Conservation (phyloP, 2,329 filamentous ascomycete genomes). For the Colletotrichum tanaceti region DNA sequence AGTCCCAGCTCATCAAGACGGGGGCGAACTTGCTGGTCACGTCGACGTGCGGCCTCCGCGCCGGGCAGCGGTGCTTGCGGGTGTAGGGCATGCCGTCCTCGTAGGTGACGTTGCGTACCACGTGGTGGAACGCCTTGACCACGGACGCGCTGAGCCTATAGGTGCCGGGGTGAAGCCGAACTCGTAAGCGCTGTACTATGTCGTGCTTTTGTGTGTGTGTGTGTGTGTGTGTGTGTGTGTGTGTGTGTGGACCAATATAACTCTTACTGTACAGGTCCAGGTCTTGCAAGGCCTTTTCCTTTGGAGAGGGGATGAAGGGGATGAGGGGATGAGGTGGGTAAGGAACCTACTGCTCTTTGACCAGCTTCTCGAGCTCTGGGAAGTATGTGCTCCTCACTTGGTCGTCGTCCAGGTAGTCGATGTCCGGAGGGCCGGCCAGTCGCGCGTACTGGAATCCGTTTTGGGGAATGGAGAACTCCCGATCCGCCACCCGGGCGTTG, state of each 20-base stretch:
- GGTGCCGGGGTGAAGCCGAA: rapidly evolving
- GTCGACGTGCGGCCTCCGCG: conserved; percentile 23
- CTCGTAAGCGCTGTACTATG: background rate
- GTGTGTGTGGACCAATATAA: background rate
- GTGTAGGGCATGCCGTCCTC: conserved; percentile 20
- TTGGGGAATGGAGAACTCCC: background rate
- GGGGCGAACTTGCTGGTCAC: conserved; percentile 23
- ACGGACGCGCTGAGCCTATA: conserved; percentile 21
- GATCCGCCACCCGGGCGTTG: conserved; percentile 10
- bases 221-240: too few relatives aligned
- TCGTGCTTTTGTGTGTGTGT: too few relatives aligned
- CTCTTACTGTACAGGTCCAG: too few relatives aligned
- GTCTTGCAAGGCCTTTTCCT: too few relatives aligned
- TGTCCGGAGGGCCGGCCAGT: background rate
- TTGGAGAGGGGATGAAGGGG: too few relatives aligned
- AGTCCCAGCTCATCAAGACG: conserved; percentile 26
- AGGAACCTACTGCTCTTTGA: conserved; percentile 9
- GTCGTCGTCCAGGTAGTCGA: conserved; percentile 17
- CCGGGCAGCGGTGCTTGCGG: conserved; percentile 24
- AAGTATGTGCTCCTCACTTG: conserved; percentile 14
- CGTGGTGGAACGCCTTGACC: conserved; percentile 23
- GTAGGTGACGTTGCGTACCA: conserved; percentile 19
- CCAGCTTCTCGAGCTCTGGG: conserved; percentile 5
- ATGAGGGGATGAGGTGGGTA: background rate
- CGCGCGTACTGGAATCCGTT: conserved; percentile 17